These are phyloP conservation scores for Cystobasidium slooffiae DNA, from an alignment of 1,284 basidiomycete species.

Conservation along the genomic window DNA sequence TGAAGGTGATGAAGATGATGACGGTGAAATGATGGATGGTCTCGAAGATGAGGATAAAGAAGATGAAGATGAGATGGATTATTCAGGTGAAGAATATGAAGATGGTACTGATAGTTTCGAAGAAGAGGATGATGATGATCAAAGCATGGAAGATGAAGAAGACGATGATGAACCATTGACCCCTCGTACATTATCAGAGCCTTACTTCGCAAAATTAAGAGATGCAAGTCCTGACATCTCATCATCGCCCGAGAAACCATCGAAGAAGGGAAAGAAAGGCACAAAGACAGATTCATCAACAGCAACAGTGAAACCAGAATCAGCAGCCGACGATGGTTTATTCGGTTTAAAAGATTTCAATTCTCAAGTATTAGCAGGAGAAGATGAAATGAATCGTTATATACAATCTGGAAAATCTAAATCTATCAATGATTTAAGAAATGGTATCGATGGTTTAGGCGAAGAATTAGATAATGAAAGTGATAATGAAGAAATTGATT, in stretches of 20 bases:
- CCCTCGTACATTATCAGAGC: constrained; percentile 14
- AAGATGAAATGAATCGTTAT: constrained; percentile 66
- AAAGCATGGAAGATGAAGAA: constrained; percentile 48
- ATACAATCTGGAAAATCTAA: constrained; percentile 62
- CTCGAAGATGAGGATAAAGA: constrained; percentile 34
- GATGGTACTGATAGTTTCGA: constrained; percentile 57
- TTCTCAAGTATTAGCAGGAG: constrained; percentile 77
- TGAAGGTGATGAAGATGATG: constrained; percentile 48
- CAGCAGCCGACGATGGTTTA: constrained; percentile 76
- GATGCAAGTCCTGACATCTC: constrained; percentile 16
- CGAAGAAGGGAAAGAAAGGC: constrained; percentile 25
- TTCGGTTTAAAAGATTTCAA: constrained; percentile 91
- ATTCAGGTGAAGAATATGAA: constrained; percentile 63
- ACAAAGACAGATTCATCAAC: neutral
- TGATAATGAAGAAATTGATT: constrained; percentile 51
- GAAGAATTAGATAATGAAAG: constrained; percentile 54
- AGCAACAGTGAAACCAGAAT: constrained; percentile 1
- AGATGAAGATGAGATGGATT: constrained; percentile 26
- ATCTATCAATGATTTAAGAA: constrained; percentile 24
- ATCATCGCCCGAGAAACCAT: constrained; percentile 10
- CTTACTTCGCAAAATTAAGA: constrained; percentile 40
- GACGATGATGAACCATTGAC: constrained; percentile 24
- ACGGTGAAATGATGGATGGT: constrained; percentile 50
- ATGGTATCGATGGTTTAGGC: constrained; percentile 59
- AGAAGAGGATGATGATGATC: constrained; percentile 53